Base-by-base conservation (phyloP, 768 basidiomycete genomes). In the Lentinula lateritia region DNA sequence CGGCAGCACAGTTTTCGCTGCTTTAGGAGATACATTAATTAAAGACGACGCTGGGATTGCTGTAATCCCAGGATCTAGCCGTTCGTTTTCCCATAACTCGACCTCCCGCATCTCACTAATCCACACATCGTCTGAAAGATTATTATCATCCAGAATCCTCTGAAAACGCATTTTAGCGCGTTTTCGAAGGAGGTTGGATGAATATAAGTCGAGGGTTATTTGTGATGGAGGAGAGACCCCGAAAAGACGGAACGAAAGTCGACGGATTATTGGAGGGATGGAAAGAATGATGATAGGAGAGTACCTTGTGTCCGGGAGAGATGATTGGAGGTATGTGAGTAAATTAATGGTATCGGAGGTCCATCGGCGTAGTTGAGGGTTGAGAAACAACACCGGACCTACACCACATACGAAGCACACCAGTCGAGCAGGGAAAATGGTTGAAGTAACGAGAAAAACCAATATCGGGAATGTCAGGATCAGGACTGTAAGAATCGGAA, bases 11-110 rank as follows among this genome's bases (percentile, higher is more conserved):
- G 6, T 52, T 38, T 23, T 52, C 12, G 20, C 36, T 50, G 18
- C 4, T 20, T n/a, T 43, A 16, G 59, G 45, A 10, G 55, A 56
- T 18, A 9, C 16, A 42, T 6, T 50, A n/a, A 60, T 18, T 12
- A 16, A 9, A 20, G 38, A 36, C 5, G 20, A 64, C 23, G 36
- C 56, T 32, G 42, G 34, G 2, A 62, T n/a, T 53, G 48, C 41
- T 58, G 36, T 15, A 38, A 43, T 56, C 36, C 63, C 61, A 36
- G 72, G 70, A 39, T 71, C 69, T 74, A 81, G 87, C 16, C 92
- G 78, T 69, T 93, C 89, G 72, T 92, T 93, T 76, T 93, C 92
- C 77, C 83, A 93, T 23, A 93, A 69, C 70, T 90, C 88, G 15
- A 93, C 89, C 38, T 85, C 81, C 6, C 83, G 71, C 73, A 87